phyloP scores from a whole-genome alignment of 163 green algal genomes.

The Scenedesmus sp. region DNA sequence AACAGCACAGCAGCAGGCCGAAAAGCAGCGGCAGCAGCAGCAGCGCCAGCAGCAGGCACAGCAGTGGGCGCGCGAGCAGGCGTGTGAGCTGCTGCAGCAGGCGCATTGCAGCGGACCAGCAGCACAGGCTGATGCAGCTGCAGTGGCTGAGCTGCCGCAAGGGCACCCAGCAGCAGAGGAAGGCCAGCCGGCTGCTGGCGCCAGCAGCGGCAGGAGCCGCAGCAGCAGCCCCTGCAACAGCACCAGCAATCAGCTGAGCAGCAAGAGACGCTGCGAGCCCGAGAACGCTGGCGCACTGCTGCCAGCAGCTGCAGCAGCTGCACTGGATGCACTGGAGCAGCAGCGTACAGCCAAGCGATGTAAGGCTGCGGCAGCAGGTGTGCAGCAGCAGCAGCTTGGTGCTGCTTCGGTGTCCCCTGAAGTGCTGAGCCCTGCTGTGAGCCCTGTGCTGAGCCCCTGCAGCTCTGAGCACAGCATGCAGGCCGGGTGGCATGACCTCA shows the following conservation, averaged over 20 bases:
- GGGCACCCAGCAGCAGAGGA: not conserved
- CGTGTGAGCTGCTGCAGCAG: not conserved
- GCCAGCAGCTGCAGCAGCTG: conserved; percentile 29
- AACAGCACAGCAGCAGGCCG: not conserved
- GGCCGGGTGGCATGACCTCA: conserved; percentile 5
- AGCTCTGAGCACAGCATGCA: conserved; percentile 1
- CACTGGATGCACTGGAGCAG: conserved; percentile 15
- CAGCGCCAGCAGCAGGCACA: not conserved
- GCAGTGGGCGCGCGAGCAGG: too few relatives aligned
- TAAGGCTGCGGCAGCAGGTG: conserved; percentile 10
- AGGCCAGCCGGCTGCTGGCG: not conserved
- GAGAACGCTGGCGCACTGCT: not conserved
- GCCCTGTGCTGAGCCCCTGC: conserved; percentile 17
- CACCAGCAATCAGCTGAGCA: not conserved
- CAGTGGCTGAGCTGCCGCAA: not conserved
- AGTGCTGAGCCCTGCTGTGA: not conserved
- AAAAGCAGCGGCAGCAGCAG: not conserved
- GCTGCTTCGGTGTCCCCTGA: not conserved
- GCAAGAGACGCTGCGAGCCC: not conserved
- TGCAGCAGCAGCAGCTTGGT: conserved; percentile 27
- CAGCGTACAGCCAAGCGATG: not conserved
- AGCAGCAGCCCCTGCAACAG: conserved; percentile 18
- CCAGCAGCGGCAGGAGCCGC: not conserved
- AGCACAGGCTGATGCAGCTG: not conserved
- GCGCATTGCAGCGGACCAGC: not conserved